Evolutionary conservation across 2,329 filamentous ascomycete genomes (phyloP).

Genomic region (Aspergillus udagawae): DNA sequence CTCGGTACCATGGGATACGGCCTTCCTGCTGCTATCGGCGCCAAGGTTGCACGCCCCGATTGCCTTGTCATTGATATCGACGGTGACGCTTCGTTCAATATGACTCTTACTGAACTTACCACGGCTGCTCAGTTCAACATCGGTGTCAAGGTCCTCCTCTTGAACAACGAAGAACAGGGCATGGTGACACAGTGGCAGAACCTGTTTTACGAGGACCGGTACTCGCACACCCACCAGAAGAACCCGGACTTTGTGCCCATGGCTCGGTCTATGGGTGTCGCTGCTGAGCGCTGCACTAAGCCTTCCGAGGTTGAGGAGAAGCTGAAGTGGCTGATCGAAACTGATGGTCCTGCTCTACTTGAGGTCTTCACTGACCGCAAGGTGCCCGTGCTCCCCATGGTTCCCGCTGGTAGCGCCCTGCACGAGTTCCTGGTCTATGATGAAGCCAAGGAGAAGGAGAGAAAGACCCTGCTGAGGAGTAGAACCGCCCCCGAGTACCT

Average conservation of each 20-base stretch:
- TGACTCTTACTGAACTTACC: conserved; percentile 93
- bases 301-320: conserved; percentile 72
- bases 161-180: conserved; percentile 97
- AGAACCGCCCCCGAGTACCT: conserved; percentile 13
- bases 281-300: conserved; percentile 66
- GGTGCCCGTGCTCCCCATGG: conserved; percentile 91
- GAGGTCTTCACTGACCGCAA: conserved; percentile 84
- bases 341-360: conserved; percentile 85
- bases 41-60: conserved; percentile 79
- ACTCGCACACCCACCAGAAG: conserved; percentile 83
- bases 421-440: conserved; percentile 94
- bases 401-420: conserved; percentile 78
- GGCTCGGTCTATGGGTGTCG: conserved; percentile 83
- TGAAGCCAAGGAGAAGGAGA: conserved; percentile 64
- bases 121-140: conserved; percentile 96
- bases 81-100: conserved; percentile 97
- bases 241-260: conserved; percentile 97
- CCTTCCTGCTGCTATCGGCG: conserved; percentile 89
- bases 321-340: conserved; percentile 83
- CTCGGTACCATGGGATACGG: conserved; percentile 96
- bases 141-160: conserved; percentile 85
- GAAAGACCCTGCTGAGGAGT: conserved; percentile 61
- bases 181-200: conserved; percentile 99
- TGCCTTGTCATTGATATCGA: conserved; percentile 92
- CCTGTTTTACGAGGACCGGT: conserved; percentile 94